These are phyloP conservation scores for Plantago coronopus DNA, from an alignment of 305 asterid genomes.

Conservation along the genomic window DNA sequence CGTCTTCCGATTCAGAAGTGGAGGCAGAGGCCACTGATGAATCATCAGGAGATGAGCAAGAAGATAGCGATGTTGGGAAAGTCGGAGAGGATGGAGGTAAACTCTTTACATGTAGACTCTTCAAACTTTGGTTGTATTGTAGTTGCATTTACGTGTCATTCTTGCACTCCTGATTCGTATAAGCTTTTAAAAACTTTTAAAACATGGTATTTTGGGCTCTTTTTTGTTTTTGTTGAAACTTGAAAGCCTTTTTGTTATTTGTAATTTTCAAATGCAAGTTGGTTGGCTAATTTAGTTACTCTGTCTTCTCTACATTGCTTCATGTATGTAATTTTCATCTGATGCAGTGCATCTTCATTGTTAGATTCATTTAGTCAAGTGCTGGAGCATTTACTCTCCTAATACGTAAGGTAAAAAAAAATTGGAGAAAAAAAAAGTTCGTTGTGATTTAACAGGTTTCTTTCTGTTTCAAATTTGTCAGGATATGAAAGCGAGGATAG, in stretches of 20 bases:
- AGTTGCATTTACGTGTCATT: too few species aligned
- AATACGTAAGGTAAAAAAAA: not conserved
- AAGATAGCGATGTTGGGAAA: constrained; percentile 32
- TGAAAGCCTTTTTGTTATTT: constrained; percentile 4
- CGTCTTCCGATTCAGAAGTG: constrained; percentile 64
- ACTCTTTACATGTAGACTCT: not conserved
- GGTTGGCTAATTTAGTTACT: not conserved
- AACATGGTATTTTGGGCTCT: not conserved
- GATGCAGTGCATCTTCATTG: not conserved
- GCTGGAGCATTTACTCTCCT: not conserved
- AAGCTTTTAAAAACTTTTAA: too few species aligned
- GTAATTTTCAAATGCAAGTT: constrained; percentile 5
- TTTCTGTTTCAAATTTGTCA: constrained; percentile 27
- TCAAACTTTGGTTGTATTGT: constrained; percentile 5
- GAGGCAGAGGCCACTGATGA: constrained; percentile 56
- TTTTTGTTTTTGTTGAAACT: too few species aligned
- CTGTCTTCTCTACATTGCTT: not conserved
- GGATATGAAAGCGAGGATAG: constrained; percentile 95
- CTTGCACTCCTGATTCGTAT: not conserved
- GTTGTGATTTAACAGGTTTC: constrained; percentile 4
- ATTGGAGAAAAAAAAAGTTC: constrained; percentile 4
- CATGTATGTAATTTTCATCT: not conserved
- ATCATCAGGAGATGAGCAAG: constrained; percentile 45
- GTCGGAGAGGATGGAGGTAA: constrained; percentile 26
- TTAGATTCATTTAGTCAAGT: constrained; percentile 11